Evolutionary conservation across 1,139 yeast species (phyloP), one percentile per base, ranked within the genome.

Genomic region (Dujonia santamariae): DNA sequence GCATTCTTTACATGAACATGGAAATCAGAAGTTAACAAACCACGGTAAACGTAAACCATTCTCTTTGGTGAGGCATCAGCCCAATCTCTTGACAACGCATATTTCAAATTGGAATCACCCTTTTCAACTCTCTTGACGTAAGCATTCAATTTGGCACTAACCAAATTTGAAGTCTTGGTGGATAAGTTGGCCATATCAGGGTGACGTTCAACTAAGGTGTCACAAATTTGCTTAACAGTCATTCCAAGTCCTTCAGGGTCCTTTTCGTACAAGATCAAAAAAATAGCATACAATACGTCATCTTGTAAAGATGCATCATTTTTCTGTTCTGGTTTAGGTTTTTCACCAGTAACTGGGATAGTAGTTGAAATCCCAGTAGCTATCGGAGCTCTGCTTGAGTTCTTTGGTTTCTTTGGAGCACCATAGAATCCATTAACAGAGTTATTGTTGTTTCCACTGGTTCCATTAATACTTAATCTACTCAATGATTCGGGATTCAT

Each of bases 171-270:
- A n/a, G 90, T 80, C 50, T 85, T 85, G 19, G 90, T 79, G 2
- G 87, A 79, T 40, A 83, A 59, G 41, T 78, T 80, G 8, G 88
- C 85, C 87, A 84, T 83, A 37, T 82, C 87, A 1, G 94, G 92
- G 51, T 84, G 90, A 48, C 75, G 73, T 37, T 77, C 84, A 37
- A 80, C 65, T 36, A 85, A 64, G 38, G 80, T 72, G 54, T 85
- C 94, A 59, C 94, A 84, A 39, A 85, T 74, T 53, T 84, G 94
- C 51, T 84, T 84, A 18, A 85, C 95, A 12, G 94, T 85, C 87
- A 85, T 81, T 41, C 95, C 95, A 41, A 69, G 67, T 32, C 85
- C 82, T 34, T 70, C 72, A 2, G 81, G 63, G 52, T 84, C 94
- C 44, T 73, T 65, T 42, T 82, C 88, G 55, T 63, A 82, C 40